phyloP scores from a whole-genome alignment of 192 early-diverging fungal species.

The Umbelopsis isabellina region DNA sequence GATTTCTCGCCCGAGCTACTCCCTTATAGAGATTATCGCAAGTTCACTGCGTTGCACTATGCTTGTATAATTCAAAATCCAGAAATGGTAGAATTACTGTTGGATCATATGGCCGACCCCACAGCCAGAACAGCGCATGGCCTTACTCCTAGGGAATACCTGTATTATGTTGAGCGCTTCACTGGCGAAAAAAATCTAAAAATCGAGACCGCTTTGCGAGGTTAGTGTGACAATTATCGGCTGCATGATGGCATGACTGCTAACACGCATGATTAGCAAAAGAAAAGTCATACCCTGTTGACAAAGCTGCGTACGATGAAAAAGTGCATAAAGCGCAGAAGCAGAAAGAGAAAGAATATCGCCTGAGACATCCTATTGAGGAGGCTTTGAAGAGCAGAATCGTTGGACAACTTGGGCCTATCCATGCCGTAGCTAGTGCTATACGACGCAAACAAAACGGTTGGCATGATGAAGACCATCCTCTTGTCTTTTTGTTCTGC shows the following conservation, averaged over 20 bases:
- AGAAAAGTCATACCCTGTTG: constrained; percentile 29
- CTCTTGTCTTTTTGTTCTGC: constrained; percentile 49
- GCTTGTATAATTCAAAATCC: constrained; percentile 40
- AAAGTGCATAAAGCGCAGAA: constrained; percentile 20
- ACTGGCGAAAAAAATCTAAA: constrained; percentile 35
- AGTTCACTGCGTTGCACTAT: constrained; percentile 40
- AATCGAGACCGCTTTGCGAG: constrained; percentile 30
- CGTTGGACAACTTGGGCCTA: constrained; percentile 49
- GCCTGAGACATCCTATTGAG: constrained; percentile 45
- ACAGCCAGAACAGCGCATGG: constrained; percentile 31
- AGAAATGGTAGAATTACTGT: constrained; percentile 22
- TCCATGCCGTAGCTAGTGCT: constrained; percentile 47
- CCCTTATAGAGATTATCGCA: constrained; percentile 39
- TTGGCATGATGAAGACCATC: constrained; percentile 54
- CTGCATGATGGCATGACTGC: not conserved
- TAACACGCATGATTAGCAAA: constrained; percentile 2
- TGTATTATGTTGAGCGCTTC: constrained; percentile 40
- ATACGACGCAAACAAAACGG: constrained; percentile 52
- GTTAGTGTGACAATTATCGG: not conserved
- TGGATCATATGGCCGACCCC: constrained; percentile 36
- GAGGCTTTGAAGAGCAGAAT: constrained; percentile 40
- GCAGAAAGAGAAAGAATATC: constrained; percentile 39
- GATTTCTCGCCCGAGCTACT: constrained; percentile 36
- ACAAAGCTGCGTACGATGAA: constrained; percentile 35
- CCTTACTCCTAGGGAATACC: constrained; percentile 38